These are phyloP conservation scores for Colletotrichum sublineola DNA, from an alignment of 2,329 filamentous ascomycete species.

Conservation along the genomic window DNA sequence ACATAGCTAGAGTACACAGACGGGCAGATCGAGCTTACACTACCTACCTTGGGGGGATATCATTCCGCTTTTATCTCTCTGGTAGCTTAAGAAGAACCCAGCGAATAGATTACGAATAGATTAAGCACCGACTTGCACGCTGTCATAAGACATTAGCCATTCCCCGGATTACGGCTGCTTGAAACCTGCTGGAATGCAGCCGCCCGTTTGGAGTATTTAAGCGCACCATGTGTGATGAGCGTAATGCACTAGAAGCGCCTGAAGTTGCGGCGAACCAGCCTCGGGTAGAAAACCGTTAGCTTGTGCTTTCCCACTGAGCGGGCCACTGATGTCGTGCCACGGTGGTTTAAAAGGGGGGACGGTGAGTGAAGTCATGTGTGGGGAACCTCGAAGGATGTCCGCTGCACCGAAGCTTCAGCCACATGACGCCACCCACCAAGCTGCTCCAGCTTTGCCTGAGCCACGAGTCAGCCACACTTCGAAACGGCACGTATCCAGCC, in stretches of 20 bases:
- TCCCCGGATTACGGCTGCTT: slow-evolving; percentile 1
- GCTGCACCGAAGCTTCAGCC: slow-evolving; percentile 15
- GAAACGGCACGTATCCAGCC: slow-evolving; percentile 11
- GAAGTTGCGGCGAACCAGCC: neutral
- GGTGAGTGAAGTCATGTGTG: slow-evolving; percentile 14
- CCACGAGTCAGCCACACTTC: slow-evolving; percentile 22
- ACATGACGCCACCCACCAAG: neutral
- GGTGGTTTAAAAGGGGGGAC: slow-evolving; percentile 14
- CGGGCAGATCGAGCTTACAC: slow-evolving; percentile 15
- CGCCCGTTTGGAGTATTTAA: too few species aligned
- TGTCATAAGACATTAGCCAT: neutral
- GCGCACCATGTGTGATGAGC: too few species aligned
- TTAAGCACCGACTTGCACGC: neutral
- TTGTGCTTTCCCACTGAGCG: slow-evolving; percentile 12
- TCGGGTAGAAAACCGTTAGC: slow-evolving; percentile 13
- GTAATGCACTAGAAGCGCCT: neutral
- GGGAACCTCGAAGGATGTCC: neutral
- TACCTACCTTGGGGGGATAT: neutral
- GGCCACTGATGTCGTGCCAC: slow-evolving; percentile 37
- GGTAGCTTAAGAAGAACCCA: neutral
- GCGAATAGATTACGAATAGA: neutral
- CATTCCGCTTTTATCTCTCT: neutral
- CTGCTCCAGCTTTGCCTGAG: neutral
- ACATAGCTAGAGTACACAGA: too few species aligned
- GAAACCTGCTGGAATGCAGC: neutral